These are phyloP conservation scores for Drosera spatulata DNA, from an alignment of 179 eudicot genomes.

Conservation along the genomic window DNA sequence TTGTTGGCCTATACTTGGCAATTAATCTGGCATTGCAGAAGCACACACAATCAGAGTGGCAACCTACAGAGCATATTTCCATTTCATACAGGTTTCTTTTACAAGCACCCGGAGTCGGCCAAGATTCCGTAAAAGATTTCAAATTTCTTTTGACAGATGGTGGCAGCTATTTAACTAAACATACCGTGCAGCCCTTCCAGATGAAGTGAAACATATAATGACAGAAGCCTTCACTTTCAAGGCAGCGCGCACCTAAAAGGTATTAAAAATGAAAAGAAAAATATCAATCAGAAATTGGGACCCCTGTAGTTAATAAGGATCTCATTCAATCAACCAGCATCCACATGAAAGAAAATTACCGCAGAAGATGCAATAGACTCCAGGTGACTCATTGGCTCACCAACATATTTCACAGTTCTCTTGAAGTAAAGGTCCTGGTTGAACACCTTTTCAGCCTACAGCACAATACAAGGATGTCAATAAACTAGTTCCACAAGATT, in stretches of 20 bases:
- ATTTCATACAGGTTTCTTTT: background rate
- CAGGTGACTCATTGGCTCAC: constrained; percentile 40
- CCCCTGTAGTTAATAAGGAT: background rate
- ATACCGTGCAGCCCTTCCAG: constrained; percentile 97
- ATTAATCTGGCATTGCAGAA: constrained; percentile 57
- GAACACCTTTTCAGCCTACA: constrained; percentile 11
- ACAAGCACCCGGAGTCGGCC: background rate
- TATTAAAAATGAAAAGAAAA: background rate
- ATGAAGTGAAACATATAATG: constrained; percentile 90
- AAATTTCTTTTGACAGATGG: no score
- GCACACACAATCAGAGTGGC: background rate
- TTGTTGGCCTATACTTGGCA: constrained; percentile 92
- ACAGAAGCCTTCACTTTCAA: constrained; percentile 96
- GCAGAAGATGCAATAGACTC: constrained; percentile 46
- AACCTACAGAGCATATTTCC: background rate
- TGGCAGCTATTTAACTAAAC: background rate
- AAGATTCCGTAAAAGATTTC: no score
- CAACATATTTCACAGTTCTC: constrained; percentile 31
- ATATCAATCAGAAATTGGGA: background rate
- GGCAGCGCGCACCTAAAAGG: constrained; percentile 77
- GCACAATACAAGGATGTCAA: background rate
- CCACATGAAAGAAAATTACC: constrained; percentile 9
- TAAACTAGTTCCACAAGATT: no score
- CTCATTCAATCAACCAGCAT: background rate
- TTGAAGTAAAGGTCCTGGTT: constrained; percentile 42